Conservation (phyloP, 306 rosid species). For the Purshia tridentata region DNA sequence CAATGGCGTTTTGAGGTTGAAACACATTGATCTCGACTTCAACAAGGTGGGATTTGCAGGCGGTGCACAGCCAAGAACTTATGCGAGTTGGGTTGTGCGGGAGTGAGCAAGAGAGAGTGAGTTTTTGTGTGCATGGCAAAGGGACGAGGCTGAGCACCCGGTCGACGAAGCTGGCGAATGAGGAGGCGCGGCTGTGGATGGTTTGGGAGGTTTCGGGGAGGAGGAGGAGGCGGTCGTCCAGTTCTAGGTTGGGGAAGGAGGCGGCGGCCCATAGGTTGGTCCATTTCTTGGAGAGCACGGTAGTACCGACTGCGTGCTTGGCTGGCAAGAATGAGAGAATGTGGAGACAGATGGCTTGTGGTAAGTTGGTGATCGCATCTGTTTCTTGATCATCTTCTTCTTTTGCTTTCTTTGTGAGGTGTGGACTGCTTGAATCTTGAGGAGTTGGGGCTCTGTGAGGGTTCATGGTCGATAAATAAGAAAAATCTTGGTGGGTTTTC, state of each 20-base stretch:
- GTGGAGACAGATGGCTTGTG: constrained; percentile 28
- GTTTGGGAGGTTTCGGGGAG: background rate
- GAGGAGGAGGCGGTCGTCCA: background rate
- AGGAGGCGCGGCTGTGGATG: background rate
- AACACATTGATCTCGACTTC: background rate
- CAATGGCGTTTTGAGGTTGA: background rate
- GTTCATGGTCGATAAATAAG: too few species aligned
- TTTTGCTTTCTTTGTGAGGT: background rate
- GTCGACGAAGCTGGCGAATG: constrained; percentile 7
- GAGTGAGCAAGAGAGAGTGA: background rate
- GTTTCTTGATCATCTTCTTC: background rate
- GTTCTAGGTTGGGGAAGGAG: constrained; percentile 20
- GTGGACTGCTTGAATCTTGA: background rate
- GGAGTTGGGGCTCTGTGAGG: background rate
- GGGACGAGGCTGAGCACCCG: background rate
- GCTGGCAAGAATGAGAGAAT: constrained; percentile 42
- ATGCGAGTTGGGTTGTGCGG: background rate
- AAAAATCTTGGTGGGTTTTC: too few species aligned
- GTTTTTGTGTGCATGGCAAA: background rate
- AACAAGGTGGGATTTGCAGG: background rate
- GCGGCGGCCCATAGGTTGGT: constrained; percentile 26
- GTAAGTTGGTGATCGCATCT: constrained; percentile 34
- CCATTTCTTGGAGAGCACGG: constrained; percentile 38
- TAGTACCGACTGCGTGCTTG: constrained; percentile 31
- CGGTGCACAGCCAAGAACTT: background rate